A percentile compares a stretch with the other conserved stretches of the same genome.
Conservation (phyloP, 352 stramenopile genomes). For the Globisporangium abappressorium region DNA sequence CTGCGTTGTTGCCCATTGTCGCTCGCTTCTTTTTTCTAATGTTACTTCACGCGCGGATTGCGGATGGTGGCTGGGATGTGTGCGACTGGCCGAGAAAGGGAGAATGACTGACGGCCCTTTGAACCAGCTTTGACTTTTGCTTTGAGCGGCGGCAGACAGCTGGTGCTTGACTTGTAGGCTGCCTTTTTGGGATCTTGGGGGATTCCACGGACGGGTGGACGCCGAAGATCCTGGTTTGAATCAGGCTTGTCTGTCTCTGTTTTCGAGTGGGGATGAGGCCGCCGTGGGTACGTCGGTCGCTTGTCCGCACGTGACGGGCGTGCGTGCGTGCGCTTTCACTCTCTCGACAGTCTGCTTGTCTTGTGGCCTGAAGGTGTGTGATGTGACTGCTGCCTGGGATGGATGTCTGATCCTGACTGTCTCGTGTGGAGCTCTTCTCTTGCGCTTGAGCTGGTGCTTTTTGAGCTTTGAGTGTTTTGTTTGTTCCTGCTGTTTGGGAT, state of each 20-base stretch:
- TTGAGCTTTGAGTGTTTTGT: background rate
- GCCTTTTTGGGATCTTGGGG: background rate
- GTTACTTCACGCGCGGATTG: background rate
- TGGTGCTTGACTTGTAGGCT: background rate
- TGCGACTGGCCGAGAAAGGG: background rate
- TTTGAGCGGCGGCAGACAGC: background rate
- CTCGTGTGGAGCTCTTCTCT: background rate
- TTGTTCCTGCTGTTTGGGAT: background rate
- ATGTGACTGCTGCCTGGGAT: background rate
- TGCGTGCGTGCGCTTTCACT: background rate
- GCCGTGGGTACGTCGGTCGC: background rate
- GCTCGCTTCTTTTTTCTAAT: background rate
- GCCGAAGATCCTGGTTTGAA: background rate
- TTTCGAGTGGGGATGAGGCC: background rate
- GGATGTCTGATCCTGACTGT: background rate
- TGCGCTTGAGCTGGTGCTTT: background rate
- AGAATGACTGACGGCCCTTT: background rate
- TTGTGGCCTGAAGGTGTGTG: background rate
- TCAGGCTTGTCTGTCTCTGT: constrained; percentile 2
- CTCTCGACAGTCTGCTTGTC: background rate
- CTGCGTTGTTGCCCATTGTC: constrained; percentile 9
- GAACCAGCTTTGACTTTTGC: background rate
- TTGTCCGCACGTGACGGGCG: background rate
- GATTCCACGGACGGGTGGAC: constrained; percentile 3
- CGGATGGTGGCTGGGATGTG: background rate